phyloP scores from a whole-genome alignment of 805 yeast genomes.

The Zygotorulaspora chibaensis region DNA sequence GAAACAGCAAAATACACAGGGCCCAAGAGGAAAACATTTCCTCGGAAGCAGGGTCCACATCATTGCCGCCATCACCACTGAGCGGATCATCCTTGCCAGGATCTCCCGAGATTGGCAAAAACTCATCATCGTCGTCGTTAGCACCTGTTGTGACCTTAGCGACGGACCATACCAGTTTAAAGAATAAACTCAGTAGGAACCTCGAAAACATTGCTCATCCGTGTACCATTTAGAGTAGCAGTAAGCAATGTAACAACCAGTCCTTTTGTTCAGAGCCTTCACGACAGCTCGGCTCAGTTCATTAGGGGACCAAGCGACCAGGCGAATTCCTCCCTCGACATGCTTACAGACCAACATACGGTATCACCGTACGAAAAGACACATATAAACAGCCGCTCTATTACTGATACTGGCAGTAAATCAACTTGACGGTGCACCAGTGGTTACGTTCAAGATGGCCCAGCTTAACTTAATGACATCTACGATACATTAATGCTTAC shows the following conservation, averaged over 20 bases:
- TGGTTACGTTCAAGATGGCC: too few species aligned
- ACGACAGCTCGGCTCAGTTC: background rate
- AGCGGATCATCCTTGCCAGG: constrained; percentile 34
- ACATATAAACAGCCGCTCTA: too few species aligned
- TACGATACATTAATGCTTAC: too few species aligned
- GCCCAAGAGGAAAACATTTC: constrained; percentile 99
- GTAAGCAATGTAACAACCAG: background rate
- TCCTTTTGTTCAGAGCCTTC: too few species aligned
- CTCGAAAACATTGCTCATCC: constrained; percentile 11
- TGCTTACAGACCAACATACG: too few species aligned
- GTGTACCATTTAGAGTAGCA: background rate
- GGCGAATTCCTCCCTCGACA: background rate
- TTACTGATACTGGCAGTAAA: too few species aligned
- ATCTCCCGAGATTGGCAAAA: constrained; percentile 34
- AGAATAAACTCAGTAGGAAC: constrained; percentile 13
- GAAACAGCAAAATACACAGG: constrained; percentile 72
- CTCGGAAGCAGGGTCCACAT: constrained; percentile 80
- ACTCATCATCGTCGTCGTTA: constrained; percentile 37
- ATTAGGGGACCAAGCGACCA: background rate
- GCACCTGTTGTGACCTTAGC: constrained; percentile 20
- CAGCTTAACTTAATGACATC: too few species aligned
- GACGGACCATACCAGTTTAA: constrained; percentile 12
- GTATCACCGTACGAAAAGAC: too few species aligned
- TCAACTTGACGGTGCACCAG: too few species aligned
- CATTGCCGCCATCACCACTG: constrained; percentile 55